phyloP scores from a whole-genome alignment of 345 rosid species.

The Psidium friedrichsthalianum region DNA sequence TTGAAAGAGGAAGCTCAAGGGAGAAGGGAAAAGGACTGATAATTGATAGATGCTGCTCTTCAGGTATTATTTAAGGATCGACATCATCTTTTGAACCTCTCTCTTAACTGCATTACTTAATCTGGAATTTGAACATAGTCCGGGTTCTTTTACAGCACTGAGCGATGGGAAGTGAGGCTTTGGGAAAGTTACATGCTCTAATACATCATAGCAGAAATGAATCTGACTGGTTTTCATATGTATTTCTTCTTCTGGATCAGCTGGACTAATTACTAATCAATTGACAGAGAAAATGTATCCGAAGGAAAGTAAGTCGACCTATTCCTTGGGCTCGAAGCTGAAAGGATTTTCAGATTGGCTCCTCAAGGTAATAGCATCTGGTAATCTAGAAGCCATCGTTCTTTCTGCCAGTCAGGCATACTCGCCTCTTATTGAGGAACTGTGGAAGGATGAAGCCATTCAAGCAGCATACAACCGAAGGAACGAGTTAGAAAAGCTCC shows the following conservation, averaged over 20 bases:
- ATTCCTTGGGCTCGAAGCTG: conserved; percentile 39
- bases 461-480: conserved; percentile 74
- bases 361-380: conserved; percentile 47
- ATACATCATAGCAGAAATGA: not conserved
- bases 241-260: not conserved
- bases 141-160: not conserved
- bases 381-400: conserved; percentile 57
- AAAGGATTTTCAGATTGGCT: conserved; percentile 73
- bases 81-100: not conserved
- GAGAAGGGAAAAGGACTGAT: not conserved
- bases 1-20: not conserved
- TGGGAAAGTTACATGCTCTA: not conserved
- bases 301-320: conserved; percentile 19
- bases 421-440: conserved; percentile 50
- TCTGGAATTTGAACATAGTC: not conserved
- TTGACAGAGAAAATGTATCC: conserved; percentile 19
- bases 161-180: not conserved
- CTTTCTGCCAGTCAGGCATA: conserved; percentile 53
- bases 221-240: not conserved
- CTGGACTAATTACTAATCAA: not conserved
- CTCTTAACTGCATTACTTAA: not conserved
- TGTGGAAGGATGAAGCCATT: conserved; percentile 68
- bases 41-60: not conserved
- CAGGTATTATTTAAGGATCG: not conserved
- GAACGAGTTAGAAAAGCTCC: conserved; percentile 53